These are phyloP conservation scores for Stachybotrys elegans DNA, from an alignment of 2,329 filamentous ascomycete genomes.

Conservation along the genomic window DNA sequence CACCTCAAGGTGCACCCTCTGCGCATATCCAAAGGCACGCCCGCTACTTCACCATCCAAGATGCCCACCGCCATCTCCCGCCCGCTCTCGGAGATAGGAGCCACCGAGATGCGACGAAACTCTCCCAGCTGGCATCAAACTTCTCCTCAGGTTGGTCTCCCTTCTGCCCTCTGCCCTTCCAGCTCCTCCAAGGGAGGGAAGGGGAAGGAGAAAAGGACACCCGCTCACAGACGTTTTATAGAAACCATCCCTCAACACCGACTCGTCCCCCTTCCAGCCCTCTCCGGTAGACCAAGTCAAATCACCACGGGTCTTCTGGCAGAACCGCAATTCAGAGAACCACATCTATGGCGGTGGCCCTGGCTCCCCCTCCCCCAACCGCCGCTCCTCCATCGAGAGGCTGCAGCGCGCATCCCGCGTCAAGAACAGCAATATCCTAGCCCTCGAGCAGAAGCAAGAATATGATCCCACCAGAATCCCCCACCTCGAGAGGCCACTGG, in stretches of 20 bases:
- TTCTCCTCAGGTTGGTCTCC: slow-evolving; percentile 32
- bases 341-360: slow-evolving; percentile 56
- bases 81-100: slow-evolving; percentile 84
- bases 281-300: slow-evolving; percentile 65
- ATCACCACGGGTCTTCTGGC: slow-evolving; percentile 89
- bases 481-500: slow-evolving; percentile 75
- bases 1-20: slow-evolving; percentile 64
- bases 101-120: slow-evolving; percentile 80
- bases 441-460: slow-evolving; percentile 84
- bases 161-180: too few relatives aligned
- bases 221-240: too few relatives aligned
- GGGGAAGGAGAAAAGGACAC: too few relatives aligned
- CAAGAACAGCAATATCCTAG: slow-evolving; percentile 97
- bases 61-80: slow-evolving; percentile 58
- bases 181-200: too few relatives aligned
- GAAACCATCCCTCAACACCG: slow-evolving; percentile 65
- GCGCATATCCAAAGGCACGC: slow-evolving; percentile 69
- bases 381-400: slow-evolving; percentile 89
- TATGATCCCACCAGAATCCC: slow-evolving; percentile 80
- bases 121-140: slow-evolving; percentile 82
- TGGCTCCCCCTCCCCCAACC: slow-evolving; percentile 64
- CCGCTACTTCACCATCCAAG: slow-evolving; percentile 57
- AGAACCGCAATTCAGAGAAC: slow-evolving; percentile 76
- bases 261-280: slow-evolving; percentile 80
- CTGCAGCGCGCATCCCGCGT: slow-evolving; percentile 92